Percentiles rank a stretch among this genome's conserved stretches.
Evolutionary conservation across 2,329 filamentous ascomycete species (phyloP).

Genomic region (Colletotrichum sp.): DNA sequence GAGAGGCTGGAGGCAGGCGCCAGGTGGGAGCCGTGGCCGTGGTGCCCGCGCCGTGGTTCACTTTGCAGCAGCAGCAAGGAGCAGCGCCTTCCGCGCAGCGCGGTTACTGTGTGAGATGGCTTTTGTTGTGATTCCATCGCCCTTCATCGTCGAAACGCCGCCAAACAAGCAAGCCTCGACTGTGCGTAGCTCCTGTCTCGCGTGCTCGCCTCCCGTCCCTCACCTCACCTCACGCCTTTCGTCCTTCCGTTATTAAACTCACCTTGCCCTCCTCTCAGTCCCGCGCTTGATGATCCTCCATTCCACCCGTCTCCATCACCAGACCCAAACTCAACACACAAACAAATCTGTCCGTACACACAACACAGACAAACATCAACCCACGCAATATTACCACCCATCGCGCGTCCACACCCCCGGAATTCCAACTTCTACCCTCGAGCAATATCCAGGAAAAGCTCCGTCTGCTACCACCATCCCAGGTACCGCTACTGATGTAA

Average conservation of each 20-base stretch:
- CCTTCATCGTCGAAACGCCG: background rate
- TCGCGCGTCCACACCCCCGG: background rate
- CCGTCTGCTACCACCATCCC: background rate
- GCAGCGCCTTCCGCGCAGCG: background rate
- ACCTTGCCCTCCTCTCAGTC: background rate
- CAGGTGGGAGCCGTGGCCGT: slow-evolving; percentile 9
- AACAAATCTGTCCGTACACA: background rate
- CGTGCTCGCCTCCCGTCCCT: background rate
- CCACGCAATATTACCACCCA: background rate
- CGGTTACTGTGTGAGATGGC: background rate
- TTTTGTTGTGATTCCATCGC: slow-evolving; percentile 9
- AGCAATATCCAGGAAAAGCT: slow-evolving; percentile 13
- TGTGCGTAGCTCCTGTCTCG: background rate
- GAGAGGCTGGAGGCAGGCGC: background rate
- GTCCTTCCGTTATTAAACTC: background rate
- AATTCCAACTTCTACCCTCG: background rate
- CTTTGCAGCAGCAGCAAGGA: background rate
- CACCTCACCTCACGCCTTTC: background rate
- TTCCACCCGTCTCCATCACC: background rate
- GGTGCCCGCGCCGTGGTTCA: slow-evolving; percentile 4
- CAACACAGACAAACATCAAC: background rate
- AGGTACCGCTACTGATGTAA: slow-evolving; percentile 14
- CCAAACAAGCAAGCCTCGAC: background rate
- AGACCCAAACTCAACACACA: background rate
- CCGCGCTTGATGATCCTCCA: background rate